Evolutionary conservation across 1,139 yeast genomes (phyloP).

Genomic region (Candida smagusa): DNA sequence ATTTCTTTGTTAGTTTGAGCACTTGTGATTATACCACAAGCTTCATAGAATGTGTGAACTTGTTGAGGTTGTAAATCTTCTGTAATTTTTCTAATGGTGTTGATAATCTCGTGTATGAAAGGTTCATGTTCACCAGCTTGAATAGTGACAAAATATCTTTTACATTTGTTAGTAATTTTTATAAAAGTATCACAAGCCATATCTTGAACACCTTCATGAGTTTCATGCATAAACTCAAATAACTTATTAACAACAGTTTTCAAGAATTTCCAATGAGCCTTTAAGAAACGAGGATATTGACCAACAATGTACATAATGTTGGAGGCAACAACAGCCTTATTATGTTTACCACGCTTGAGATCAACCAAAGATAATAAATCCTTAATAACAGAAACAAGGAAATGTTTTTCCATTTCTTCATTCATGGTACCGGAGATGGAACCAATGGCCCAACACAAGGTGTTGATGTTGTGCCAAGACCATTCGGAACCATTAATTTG

Average conservation of each 20-base stretch:
- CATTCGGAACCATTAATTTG: conserved; percentile 97
- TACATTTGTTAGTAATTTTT: conserved; percentile 91
- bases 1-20: conserved; percentile 67
- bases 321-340: conserved; percentile 98
- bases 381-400: conserved; percentile 87
- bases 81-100: conserved; percentile 79
- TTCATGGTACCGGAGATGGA: conserved; percentile 98
- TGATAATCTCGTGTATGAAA: conserved; percentile 84
- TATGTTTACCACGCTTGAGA: conserved; percentile 94
- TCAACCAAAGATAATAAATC: conserved; percentile 89
- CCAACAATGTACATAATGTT: conserved; percentile 99
- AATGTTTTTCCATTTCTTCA: conserved; percentile 94
- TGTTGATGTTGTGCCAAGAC: conserved; percentile 98
- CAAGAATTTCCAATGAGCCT: conserved; percentile 96
- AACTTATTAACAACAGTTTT: conserved; percentile 93
- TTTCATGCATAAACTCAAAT: conserved; percentile 98
- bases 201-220: conserved; percentile 99
- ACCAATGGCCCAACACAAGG: conserved; percentile 99
- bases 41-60: conserved; percentile 95
- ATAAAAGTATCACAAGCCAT: conserved; percentile 99
- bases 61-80: conserved; percentile 95
- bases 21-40: conserved; percentile 90
- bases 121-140: conserved; percentile 91
- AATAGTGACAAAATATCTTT: conserved; percentile 86
- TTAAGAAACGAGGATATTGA: conserved; percentile 94